A percentile compares a stretch with the other conserved stretches of the same genome.
These are phyloP conservation scores for Tolypocladium endophyticum DNA, from an alignment of 2,329 filamentous ascomycete genomes.

Conservation along the genomic window DNA sequence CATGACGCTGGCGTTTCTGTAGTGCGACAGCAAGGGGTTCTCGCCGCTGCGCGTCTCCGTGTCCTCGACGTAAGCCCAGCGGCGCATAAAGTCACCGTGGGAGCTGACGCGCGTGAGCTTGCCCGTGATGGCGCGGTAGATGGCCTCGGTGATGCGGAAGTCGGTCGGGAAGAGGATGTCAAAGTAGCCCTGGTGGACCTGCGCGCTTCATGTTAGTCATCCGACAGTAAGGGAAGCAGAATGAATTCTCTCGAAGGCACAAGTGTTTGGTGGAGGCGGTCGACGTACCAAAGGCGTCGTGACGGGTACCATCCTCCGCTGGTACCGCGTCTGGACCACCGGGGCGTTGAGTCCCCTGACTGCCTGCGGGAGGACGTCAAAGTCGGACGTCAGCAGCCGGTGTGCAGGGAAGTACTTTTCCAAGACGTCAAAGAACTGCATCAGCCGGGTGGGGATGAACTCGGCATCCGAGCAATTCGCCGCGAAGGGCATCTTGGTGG, in stretches of 20 bases:
- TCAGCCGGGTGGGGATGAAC: slow-evolving; percentile 86
- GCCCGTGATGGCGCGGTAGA: slow-evolving; percentile 88
- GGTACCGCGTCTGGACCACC: slow-evolving; percentile 90
- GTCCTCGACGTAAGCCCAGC: slow-evolving; percentile 85
- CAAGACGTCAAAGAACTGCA: slow-evolving; percentile 94
- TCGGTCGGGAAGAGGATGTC: slow-evolving; percentile 98
- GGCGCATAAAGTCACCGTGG: slow-evolving; percentile 82
- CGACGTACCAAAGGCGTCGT: slow-evolving; percentile 72
- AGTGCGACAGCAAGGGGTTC: slow-evolving; percentile 87
- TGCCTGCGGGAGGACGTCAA: slow-evolving; percentile 74
- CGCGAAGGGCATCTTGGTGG: slow-evolving; percentile 55
- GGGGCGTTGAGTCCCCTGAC: slow-evolving; percentile 81
- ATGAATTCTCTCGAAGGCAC: neutral
- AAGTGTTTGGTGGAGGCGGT: neutral
- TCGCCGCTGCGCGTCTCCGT: slow-evolving; percentile 84
- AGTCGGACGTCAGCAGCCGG: slow-evolving; percentile 81
- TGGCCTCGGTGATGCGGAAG: slow-evolving; percentile 79
- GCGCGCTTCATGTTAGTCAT: neutral
- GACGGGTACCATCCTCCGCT: slow-evolving; percentile 79
- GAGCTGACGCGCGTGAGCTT: slow-evolving; percentile 76
- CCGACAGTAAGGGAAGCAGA: neutral
- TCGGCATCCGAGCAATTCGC: slow-evolving; percentile 74
- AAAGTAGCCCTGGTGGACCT: slow-evolving; percentile 98
- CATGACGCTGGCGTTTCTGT: slow-evolving; percentile 90
- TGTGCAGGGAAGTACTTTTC: slow-evolving; percentile 84